Base-by-base conservation (phyloP, 371 early-diverging fungal species). In the Massospora cicadina region DNA sequence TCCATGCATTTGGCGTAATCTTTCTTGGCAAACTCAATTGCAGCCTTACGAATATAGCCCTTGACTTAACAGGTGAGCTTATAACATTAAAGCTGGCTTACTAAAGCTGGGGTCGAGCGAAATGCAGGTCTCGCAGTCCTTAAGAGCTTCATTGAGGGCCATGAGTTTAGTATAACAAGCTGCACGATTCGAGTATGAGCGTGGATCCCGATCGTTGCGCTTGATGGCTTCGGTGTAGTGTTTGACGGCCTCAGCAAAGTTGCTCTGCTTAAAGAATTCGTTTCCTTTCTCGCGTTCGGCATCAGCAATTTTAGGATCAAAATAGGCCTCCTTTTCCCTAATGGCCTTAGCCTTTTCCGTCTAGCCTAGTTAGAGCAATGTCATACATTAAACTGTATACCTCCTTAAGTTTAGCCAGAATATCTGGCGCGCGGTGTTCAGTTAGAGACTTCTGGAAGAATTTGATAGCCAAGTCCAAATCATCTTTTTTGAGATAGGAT, bases 31-130 rank as follows among this genome's bases (percentile, higher is more conserved):
- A 86, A 84, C 70, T 88, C 83, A 66, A 93, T 83, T n/a, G 88
- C 87, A 54, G 95, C 95, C 81, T 95, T 95, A 72, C 98, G 92
- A 64, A 93, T 83, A 73, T 98, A 96, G 53, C 91, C 97, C 81
- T 96, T 95, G 66, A 87, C 83, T 78, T 65, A 54, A 25, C 31
- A 32, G 54, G 29, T 21, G 2, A 31, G n/a, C 32, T 3, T 32
- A 57, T 23, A 23, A 55, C 23, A 1, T n/a, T 21, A 17, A 54
- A 1, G 62, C 21, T 25, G 1, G 70, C 73, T 74, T 78, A 80
- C 81, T 72, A 71, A 94, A 98, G 32, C 78, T 81, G 54, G 87
- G 85, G 71, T 98, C 96, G 25, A 96, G 71, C 55, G 79, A 73
- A 58, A 98, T 81, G 67, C 93, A 92, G 63, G 78, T 81, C 33